These are phyloP conservation scores for Paramecium octaurelia DNA, from an alignment of 73 alveolate genomes.

Conservation along the genomic window DNA sequence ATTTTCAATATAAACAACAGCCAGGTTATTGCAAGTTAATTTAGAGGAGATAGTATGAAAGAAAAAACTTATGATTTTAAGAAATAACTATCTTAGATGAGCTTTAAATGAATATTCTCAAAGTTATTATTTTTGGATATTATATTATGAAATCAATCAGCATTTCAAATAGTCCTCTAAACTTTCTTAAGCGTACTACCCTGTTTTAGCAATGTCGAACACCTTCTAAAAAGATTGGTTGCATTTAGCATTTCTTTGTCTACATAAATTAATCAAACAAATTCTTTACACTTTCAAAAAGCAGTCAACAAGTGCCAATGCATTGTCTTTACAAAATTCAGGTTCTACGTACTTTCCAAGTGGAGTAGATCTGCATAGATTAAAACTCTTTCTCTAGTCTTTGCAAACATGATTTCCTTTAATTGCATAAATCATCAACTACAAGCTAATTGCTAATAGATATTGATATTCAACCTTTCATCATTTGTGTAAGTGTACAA, in stretches of 20 bases:
- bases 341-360: conserved; percentile 55
- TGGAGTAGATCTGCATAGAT: background rate
- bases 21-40: background rate
- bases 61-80: background rate
- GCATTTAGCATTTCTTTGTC: background rate
- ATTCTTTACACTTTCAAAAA: conserved; percentile 44
- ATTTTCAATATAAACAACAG: too few relatives aligned
- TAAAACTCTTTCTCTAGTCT: background rate
- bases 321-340: conserved; percentile 46
- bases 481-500: background rate
- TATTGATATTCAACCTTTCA: background rate
- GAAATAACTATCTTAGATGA: background rate
- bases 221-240: background rate
- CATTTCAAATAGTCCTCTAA: background rate
- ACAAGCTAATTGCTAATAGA: background rate
- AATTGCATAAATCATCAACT: background rate
- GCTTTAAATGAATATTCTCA: background rate
- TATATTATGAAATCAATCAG: background rate
- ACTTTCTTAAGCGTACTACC: background rate
- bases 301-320: conserved; percentile 36
- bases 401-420: background rate
- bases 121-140: background rate
- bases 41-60: background rate
- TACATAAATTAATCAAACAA: background rate
- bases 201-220: conserved; percentile 4